Conservation (phyloP, 192 early-diverging fungal genomes). For the Dissophora globulifera region DNA sequence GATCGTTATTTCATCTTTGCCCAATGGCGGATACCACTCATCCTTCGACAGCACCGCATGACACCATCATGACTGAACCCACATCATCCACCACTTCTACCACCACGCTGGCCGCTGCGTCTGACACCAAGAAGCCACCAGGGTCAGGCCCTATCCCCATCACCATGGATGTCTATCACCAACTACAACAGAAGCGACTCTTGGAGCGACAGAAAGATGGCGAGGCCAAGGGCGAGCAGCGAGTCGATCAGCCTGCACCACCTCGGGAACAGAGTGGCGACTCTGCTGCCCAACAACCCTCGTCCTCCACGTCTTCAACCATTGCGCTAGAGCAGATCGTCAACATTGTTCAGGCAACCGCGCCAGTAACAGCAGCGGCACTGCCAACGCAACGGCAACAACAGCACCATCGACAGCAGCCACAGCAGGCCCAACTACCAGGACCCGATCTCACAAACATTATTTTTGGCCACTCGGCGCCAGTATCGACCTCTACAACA, state of each 20-base stretch:
- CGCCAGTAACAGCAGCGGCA: too few relatives aligned
- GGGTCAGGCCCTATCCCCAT: slow-evolving; percentile 36
- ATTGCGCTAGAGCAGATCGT: slow-evolving; percentile 33
- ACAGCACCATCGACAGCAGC: slow-evolving; percentile 2
- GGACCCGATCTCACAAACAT: slow-evolving; percentile 42
- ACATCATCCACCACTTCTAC: not conserved
- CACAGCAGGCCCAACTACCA: slow-evolving; percentile 24
- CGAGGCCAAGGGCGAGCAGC: slow-evolving; percentile 2
- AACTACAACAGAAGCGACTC: slow-evolving; percentile 41
- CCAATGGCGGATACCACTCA: not conserved
- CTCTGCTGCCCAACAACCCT: too few relatives aligned
- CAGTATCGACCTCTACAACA: slow-evolving; percentile 1
- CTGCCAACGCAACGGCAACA: not conserved
- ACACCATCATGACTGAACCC: slow-evolving; percentile 15
- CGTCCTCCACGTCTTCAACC: too few relatives aligned
- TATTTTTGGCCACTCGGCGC: slow-evolving; percentile 30
- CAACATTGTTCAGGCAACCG: slow-evolving; percentile 33
- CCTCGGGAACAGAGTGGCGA: too few relatives aligned
- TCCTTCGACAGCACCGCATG: not conserved
- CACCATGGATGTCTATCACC: slow-evolving; percentile 44
- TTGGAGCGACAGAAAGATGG: slow-evolving; percentile 29
- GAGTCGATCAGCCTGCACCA: too few relatives aligned
- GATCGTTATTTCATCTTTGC: not conserved
- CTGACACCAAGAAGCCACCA: slow-evolving; percentile 20
- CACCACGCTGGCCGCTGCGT: not conserved